Conservation (phyloP, 331 rosid species). For the Malus hybrid region DNA sequence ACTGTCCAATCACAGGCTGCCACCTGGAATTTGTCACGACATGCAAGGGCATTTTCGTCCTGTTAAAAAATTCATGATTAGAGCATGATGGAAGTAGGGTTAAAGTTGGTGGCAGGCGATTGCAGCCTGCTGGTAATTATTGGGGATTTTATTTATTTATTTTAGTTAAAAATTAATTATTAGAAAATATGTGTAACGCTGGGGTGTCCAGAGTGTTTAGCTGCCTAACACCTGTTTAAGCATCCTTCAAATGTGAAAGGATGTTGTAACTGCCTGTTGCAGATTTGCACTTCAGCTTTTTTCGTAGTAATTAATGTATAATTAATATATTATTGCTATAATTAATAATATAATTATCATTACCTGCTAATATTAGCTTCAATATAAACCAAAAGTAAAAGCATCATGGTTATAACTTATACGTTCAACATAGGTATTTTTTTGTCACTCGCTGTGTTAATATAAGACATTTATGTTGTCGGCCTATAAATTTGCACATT, state of each 20-base stretch:
- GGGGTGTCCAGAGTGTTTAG: background rate
- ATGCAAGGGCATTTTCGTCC: constrained; percentile 3
- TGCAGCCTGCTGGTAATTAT: background rate
- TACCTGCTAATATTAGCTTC: constrained; percentile 1
- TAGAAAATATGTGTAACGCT: constrained; percentile 6
- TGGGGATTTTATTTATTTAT: background rate
- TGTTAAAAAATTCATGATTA: background rate
- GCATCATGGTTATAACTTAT: background rate
- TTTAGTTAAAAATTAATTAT: background rate
- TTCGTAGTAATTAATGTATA: background rate
- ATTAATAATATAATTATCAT: background rate
- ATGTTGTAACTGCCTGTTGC: constrained; percentile 26
- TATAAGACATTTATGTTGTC: too few species aligned
- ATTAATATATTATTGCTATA: background rate
- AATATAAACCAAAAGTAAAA: background rate
- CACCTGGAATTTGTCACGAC: background rate
- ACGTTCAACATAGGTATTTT: background rate
- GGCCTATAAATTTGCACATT: too few species aligned
- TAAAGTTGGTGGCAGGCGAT: background rate
- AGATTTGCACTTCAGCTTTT: background rate
- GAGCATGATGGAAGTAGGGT: background rate
- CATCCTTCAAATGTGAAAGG: constrained; percentile 22
- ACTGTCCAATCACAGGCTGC: background rate
- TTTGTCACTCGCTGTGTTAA: too few species aligned
- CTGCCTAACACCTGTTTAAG: constrained; percentile 43